A percentile compares a stretch with the other conserved stretches of the same genome.
phyloP scores from a whole-genome alignment of 495 filamentous ascomycete species.

The Trichoderma reesei region DNA sequence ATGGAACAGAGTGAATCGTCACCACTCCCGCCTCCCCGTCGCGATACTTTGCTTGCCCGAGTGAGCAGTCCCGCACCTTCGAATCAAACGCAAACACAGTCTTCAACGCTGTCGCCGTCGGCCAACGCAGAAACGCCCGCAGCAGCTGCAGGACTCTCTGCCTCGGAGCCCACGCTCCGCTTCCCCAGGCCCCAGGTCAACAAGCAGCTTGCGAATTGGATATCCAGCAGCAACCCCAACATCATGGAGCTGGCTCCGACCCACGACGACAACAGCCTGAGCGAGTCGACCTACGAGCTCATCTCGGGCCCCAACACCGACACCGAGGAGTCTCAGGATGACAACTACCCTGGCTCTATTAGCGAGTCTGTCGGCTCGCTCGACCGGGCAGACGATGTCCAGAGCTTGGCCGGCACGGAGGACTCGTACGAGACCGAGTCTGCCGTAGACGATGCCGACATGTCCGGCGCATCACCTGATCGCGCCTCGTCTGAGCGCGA shows the following conservation, averaged over 20 bases:
- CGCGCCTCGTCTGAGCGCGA: slow-evolving; percentile 22
- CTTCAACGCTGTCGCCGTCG: not conserved
- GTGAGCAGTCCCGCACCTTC: not conserved
- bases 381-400: slow-evolving; percentile 41
- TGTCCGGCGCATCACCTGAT: not conserved
- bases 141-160: slow-evolving; percentile 16
- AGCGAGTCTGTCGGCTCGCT: slow-evolving; percentile 39
- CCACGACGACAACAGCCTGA: slow-evolving; percentile 35
- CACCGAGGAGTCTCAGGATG: slow-evolving; percentile 31
- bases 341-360: slow-evolving; percentile 39
- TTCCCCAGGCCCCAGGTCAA: slow-evolving; percentile 41
- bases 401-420: slow-evolving; percentile 45
- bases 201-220: slow-evolving; percentile 40
- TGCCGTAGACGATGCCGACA: slow-evolving; percentile 19
- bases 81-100: not conserved
- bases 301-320: slow-evolving; percentile 33
- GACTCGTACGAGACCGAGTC: slow-evolving; percentile 29
- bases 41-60: not conserved
- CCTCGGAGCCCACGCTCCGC: slow-evolving; percentile 33
- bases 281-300: slow-evolving; percentile 50
- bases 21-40: not conserved
- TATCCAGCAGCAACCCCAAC: slow-evolving; percentile 39
- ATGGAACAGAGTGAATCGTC: slow-evolving; percentile 31
- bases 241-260: slow-evolving; percentile 36
- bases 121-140: not conserved